phyloP scores from a whole-genome alignment of 2,329 filamentous ascomycete species.

The Dactylella cylindrospora region DNA sequence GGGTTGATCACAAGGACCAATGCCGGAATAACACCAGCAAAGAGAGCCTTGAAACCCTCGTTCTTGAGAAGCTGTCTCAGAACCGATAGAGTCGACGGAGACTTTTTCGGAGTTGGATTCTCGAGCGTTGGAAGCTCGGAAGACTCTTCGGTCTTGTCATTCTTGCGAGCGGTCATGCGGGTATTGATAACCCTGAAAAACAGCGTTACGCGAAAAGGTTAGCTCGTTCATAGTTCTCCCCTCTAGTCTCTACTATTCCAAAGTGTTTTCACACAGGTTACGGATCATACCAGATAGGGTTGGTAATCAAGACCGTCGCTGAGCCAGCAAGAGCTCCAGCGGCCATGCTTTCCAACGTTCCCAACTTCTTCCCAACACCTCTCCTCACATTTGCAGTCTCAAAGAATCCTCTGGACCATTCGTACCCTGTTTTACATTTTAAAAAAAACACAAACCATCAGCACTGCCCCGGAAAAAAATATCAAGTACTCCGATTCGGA shows the following conservation, averaged over 20 bases:
- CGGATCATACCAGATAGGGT: slow-evolving; percentile 83
- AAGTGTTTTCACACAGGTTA: too few relatives aligned
- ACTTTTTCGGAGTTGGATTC: slow-evolving; percentile 54
- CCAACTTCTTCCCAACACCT: slow-evolving; percentile 66
- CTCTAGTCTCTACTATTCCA: too few relatives aligned
- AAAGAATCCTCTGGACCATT: slow-evolving; percentile 90
- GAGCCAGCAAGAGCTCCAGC: slow-evolving; percentile 91
- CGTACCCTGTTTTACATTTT: slow-evolving; percentile 72
- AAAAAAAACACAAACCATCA: too few relatives aligned
- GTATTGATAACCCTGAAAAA: slow-evolving; percentile 75
- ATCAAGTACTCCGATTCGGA: background rate
- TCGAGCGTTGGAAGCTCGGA: slow-evolving; percentile 47
- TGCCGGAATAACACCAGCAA: slow-evolving; percentile 88
- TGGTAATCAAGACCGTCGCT: slow-evolving; percentile 92
- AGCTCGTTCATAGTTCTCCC: too few relatives aligned
- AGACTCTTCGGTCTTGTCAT: slow-evolving; percentile 54
- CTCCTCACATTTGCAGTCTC: slow-evolving; percentile 72
- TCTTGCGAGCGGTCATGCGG: slow-evolving; percentile 87
- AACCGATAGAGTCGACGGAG: slow-evolving; percentile 75
- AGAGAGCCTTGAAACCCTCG: slow-evolving; percentile 81
- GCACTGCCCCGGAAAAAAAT: background rate
- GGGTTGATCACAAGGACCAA: slow-evolving; percentile 96
- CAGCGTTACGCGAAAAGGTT: too few relatives aligned
- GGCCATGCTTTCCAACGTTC: slow-evolving; percentile 89
- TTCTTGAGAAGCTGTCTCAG: slow-evolving; percentile 76